Evolutionary conservation across 495 filamentous ascomycete genomes (phyloP).

Genomic region (Hyaloscypha bicolor): DNA sequence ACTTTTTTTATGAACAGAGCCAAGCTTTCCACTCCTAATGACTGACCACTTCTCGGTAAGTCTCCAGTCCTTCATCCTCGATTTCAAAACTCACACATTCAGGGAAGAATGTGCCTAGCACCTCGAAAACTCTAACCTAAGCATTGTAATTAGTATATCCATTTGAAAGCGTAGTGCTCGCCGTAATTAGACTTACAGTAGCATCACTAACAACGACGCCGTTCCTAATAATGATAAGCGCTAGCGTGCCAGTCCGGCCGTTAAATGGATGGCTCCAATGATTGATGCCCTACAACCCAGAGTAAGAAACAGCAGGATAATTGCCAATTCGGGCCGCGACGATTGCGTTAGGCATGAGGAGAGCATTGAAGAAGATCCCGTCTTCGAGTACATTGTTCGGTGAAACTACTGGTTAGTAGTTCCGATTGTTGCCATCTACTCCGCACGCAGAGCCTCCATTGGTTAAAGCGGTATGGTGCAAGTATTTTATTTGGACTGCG

Average conservation of each 20-base stretch:
- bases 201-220: constrained; percentile 12
- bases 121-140: constrained; percentile 29
- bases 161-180: constrained; percentile 16
- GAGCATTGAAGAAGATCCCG: constrained; percentile 28
- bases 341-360: constrained; percentile 21
- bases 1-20: too few relatives aligned
- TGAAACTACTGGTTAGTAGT: constrained; percentile 14
- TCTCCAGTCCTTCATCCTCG: background rate
- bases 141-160: constrained; percentile 33
- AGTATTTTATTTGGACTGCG: constrained; percentile 30
- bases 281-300: constrained; percentile 26
- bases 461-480: constrained; percentile 23
- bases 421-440: constrained; percentile 22
- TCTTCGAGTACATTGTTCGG: constrained; percentile 24
- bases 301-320: background rate
- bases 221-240: constrained; percentile 21
- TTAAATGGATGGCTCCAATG: constrained; percentile 31
- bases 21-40: too few relatives aligned
- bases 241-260: constrained; percentile 18
- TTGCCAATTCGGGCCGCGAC: constrained; percentile 26
- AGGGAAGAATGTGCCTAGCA: background rate
- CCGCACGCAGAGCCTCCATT: constrained; percentile 20
- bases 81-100: background rate
- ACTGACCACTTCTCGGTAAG: too few relatives aligned
- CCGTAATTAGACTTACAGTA: constrained; percentile 20